A percentile compares a stretch with the other conserved stretches of the same genome.
phyloP scores from a whole-genome alignment of 2,329 filamentous ascomycete genomes.

The Hymenoscyphus scutula region DNA sequence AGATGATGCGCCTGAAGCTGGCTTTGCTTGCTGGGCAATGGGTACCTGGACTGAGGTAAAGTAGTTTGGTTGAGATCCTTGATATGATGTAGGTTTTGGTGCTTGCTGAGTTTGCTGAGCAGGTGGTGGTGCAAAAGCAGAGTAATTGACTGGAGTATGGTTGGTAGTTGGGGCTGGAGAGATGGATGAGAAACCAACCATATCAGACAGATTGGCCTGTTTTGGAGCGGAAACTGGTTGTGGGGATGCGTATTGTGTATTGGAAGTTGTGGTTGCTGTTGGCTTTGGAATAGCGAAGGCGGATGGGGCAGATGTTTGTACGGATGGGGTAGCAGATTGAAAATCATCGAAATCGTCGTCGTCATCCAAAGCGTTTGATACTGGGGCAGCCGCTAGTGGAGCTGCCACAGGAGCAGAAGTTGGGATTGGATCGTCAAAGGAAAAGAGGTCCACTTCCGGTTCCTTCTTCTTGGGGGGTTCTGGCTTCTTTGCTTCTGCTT shows the following conservation, averaged over 20 bases:
- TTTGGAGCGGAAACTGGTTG: conserved; percentile 83
- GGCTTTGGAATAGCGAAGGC: conserved; percentile 43
- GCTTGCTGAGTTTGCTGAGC: conserved; percentile 38
- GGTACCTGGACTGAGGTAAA: conserved; percentile 74
- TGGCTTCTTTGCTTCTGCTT: conserved; percentile 57
- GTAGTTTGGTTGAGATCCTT: conserved; percentile 85
- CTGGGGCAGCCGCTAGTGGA: conserved; percentile 42
- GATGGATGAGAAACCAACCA: conserved; percentile 77
- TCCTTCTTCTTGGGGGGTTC: conserved; percentile 77
- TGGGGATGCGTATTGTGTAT: conserved; percentile 74
- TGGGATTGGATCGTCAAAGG: conserved; percentile 75
- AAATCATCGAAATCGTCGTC: conserved; percentile 98
- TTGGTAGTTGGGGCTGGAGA: conserved; percentile 64
- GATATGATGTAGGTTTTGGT: conserved; percentile 58
- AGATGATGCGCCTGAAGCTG: conserved; percentile 36
- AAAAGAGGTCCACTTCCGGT: conserved; percentile 89
- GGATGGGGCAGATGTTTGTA: conserved; percentile 44
- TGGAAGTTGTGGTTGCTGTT: conserved; percentile 52
- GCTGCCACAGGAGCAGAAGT: conserved; percentile 44
- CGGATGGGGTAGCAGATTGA: conserved; percentile 73
- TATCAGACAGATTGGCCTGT: conserved; percentile 73
- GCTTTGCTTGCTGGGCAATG: conserved; percentile 36
- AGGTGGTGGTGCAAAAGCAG: conserved; percentile 55
- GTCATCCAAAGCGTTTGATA: conserved; percentile 49
- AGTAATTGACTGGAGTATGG: conserved; percentile 58